Evolutionary conservation across 2,329 filamentous ascomycete species (phyloP), one percentile per base, ranked within the genome.

Genomic region (Claviceps sp.): DNA sequence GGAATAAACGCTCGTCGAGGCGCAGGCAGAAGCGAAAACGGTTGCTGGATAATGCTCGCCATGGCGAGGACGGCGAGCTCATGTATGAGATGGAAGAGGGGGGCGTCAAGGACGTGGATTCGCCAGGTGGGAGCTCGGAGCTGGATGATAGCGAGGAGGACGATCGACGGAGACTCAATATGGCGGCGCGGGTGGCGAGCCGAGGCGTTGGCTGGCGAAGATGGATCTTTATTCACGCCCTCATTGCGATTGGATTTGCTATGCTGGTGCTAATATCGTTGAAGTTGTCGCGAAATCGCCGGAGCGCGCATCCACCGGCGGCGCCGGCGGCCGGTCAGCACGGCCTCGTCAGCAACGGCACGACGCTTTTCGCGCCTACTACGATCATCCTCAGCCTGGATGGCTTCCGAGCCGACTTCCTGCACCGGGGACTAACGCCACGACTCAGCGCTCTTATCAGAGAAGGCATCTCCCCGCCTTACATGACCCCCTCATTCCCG

Each of bases 71-170:
- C 58, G 83, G 84, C 40, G 80, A 83, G 65, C 72, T 94, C 61
- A 87, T 95, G 83, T 90, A 88, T 65, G 87, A 93, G 69, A 88
- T 91, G 85, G 90, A 96, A 67, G 85, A 89, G 63, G 88, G 89
- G 1, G 78, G 75, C 2, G 77, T 85, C 61, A 81, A 76, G 55
- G 81, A 84, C 47, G 82, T 84, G 51, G 86, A 78, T 63, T 73
- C 72, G 5, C 82, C 80, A 0, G 80, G 79, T 39, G 75, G 78
- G 0, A 82, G 77, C 65, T 81, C 76, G 72, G 70, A 84, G 60
- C 70, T 80, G 57, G 72, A 82, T 57, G 70, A 78, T 65, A 74
- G 82, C 71, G 71, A 78, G 60, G 70, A 82, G 65, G 61, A 80
- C 64, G 70, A 82, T 67, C 65, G 81, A 62, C 70, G 70, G 34